Conservation (phyloP, 768 basidiomycete species). For the Pholiota microspora region DNA sequence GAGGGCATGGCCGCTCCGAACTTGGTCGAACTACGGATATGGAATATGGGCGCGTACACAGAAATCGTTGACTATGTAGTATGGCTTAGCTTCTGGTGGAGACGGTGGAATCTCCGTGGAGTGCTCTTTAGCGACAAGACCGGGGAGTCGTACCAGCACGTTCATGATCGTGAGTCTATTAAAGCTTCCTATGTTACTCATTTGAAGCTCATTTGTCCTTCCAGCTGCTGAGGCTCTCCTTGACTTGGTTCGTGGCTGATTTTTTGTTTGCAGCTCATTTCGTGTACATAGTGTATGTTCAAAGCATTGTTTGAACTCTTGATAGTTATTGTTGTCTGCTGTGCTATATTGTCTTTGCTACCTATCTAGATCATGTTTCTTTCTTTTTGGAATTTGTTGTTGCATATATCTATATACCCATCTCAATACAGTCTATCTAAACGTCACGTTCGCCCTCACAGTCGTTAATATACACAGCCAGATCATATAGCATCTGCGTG, state of each 20-base stretch:
- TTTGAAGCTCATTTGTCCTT: neutral
- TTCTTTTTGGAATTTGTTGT: neutral
- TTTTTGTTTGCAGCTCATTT: too few species aligned
- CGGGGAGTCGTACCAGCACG: slow-evolving; percentile 14
- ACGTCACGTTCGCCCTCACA: too few species aligned
- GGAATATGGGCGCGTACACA: slow-evolving; percentile 35
- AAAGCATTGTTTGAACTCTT: too few species aligned
- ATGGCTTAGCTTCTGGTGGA: slow-evolving; percentile 22
- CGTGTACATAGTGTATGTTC: too few species aligned
- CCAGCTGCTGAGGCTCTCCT: slow-evolving; percentile 19
- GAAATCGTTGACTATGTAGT: slow-evolving; percentile 17
- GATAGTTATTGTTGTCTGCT: neutral
- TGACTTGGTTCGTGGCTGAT: slow-evolving; percentile 16
- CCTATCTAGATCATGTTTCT: too few species aligned
- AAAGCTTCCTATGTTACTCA: neutral
- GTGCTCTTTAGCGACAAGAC: slow-evolving; percentile 20
- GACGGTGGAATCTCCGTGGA: slow-evolving; percentile 22
- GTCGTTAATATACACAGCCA: too few species aligned
- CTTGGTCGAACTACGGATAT: slow-evolving; percentile 35
- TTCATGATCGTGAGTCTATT: slow-evolving; percentile 19
- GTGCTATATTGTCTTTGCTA: too few species aligned
- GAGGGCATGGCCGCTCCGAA: slow-evolving; percentile 31
- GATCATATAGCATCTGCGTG: neutral
- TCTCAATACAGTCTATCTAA: too few species aligned
- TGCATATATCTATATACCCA: neutral